Evolutionary conservation across 2,329 filamentous ascomycete species (phyloP), one percentile per base, ranked within the genome.

Genomic region (Aspergillus pseudonomiae): DNA sequence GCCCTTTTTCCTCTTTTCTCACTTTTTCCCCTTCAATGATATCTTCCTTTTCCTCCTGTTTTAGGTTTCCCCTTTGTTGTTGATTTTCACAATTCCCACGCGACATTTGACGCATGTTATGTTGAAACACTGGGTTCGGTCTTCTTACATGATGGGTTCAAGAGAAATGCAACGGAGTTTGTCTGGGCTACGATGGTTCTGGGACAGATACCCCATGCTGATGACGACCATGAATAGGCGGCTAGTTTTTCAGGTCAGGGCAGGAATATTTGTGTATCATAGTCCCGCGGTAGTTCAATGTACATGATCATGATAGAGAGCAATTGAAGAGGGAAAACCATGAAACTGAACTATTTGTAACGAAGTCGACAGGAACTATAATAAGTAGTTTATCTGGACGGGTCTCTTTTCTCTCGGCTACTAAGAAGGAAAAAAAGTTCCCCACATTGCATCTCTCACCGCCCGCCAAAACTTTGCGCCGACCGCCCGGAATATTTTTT

Each of bases 131-230:
- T 64, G 59, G 65, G 59, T 66, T 65, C 62, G 61, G 59, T 67
- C 65, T 63, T 58, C 61, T 58, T 62, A 58, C 43, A 55, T 28
- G 63, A 54, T 55, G 64, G 67, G 64, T 66, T 68, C 36, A 61
- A 68, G 67, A 70, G 64, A 74, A 75, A 76, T 73, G 71, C 68
- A 73, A 75, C 64, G 75, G 74, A 75, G 75, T 77, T 77, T 67
- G 63, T 64, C 55, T 63, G 68, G 70, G 65, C 65, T 71, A 70
- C 62, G 64, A 68, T 65, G 65, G 70, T 69, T 67, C 63, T 65
- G 65, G 68, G 68, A 66, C 62, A 59, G 64, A 65, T 59, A 59
- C 56, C 46, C 52, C 45, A 65, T 64, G 62, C 65, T 63, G 67
- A 68, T 64, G 64, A 65, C 63, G 64, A 66, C 61, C 59, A 68